Conservation (phyloP, 1,139 yeast species). For the Yamadazyma dushanensis region DNA sequence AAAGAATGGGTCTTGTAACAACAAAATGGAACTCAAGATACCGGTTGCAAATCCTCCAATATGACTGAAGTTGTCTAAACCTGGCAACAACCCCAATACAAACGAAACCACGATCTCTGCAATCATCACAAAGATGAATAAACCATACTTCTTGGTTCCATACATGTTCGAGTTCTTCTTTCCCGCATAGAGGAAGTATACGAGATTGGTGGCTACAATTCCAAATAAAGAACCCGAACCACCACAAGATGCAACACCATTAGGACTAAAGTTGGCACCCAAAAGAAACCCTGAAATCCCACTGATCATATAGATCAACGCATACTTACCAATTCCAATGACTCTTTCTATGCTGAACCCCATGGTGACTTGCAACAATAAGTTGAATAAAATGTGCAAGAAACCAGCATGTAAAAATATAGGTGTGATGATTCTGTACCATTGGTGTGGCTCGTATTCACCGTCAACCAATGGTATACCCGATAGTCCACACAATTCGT, state of each 20-base stretch:
- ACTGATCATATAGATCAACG: conserved; percentile 56
- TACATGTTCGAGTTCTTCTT: conserved; percentile 45
- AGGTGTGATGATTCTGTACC: conserved; percentile 71
- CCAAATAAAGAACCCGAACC: conserved; percentile 80
- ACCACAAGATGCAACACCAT: conserved; percentile 70
- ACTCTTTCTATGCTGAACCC: conserved; percentile 63
- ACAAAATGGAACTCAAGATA: conserved; percentile 46
- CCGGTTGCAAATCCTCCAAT: conserved; percentile 78
- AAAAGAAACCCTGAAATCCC: conserved; percentile 70
- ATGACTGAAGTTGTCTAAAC: conserved; percentile 74
- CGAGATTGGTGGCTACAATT: conserved; percentile 60
- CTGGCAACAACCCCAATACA: conserved; percentile 70
- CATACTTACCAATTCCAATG: conserved; percentile 58
- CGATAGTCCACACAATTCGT: conserved; percentile 63
- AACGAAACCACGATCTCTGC: conserved; percentile 61
- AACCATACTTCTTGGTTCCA: conserved; percentile 42
- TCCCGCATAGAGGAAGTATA: conserved; percentile 59
- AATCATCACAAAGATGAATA: conserved; percentile 49
- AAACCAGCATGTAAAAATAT: conserved; percentile 79
- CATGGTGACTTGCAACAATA: conserved; percentile 59
- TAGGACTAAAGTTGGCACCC: conserved; percentile 73
- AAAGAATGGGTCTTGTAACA: conserved; percentile 62
- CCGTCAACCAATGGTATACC: conserved; percentile 37
- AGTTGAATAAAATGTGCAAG: conserved; percentile 65
- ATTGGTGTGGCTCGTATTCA: conserved; percentile 53